Evolutionary conservation across 108 stramenopile genomes (phyloP).

Genomic region (Nannochloropsis gaditana): DNA sequence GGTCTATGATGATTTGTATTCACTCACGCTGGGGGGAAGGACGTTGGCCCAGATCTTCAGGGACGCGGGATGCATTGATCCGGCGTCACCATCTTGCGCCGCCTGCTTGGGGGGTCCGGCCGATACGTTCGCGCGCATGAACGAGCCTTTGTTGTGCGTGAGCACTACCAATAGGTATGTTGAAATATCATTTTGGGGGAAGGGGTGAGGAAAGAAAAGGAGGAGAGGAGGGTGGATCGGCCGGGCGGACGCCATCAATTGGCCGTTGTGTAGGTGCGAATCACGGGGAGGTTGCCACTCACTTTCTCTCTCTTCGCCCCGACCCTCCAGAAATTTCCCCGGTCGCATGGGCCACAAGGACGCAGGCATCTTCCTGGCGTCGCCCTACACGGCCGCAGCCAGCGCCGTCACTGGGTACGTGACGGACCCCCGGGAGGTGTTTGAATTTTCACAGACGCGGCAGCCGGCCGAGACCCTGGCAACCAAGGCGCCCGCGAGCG

Average conservation of each 20-base stretch:
- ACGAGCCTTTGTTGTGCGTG: conserved; percentile 41
- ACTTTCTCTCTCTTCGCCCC: no score
- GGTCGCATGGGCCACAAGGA: conserved; percentile 50
- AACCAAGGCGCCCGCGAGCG: background rate
- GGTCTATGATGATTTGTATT: conserved; percentile 42
- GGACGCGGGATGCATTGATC: conserved; percentile 44
- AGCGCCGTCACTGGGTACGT: conserved; percentile 43
- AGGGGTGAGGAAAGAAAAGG: no score
- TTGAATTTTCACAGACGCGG: conserved; percentile 37
- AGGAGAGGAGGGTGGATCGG: no score
- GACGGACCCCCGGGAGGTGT: conserved; percentile 48
- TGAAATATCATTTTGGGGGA: no score
- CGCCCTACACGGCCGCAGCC: conserved; percentile 47
- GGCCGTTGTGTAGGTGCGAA: no score
- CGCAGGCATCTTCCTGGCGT: conserved; percentile 45
- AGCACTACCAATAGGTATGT: conserved; percentile 33
- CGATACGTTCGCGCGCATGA: conserved; percentile 47
- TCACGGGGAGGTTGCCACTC: no score
- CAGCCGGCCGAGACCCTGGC: conserved; percentile 27
- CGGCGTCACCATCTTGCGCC: conserved; percentile 44
- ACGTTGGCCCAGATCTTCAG: conserved; percentile 42
- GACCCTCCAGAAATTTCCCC: conserved; percentile 32
- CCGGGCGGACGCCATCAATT: no score
- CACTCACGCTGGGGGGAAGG: conserved; percentile 33
- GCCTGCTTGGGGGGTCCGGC: conserved; percentile 45